These are phyloP conservation scores for Esteya vermicola DNA, from an alignment of 2,329 filamentous ascomycete species.

Conservation along the genomic window DNA sequence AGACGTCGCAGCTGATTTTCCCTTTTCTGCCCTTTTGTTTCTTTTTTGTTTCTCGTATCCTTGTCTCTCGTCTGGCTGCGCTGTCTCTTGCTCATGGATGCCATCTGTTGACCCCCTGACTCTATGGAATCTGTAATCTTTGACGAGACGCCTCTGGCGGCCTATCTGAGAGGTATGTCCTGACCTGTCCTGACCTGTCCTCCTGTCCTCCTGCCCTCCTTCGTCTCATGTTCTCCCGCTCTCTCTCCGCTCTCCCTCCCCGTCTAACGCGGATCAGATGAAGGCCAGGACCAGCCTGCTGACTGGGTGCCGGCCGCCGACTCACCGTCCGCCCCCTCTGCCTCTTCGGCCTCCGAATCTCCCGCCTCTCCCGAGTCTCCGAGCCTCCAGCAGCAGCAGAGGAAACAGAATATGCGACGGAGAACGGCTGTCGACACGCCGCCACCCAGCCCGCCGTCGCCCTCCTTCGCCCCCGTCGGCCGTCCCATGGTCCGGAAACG, in stretches of 20 bases:
- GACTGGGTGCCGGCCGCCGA: slow-evolving; percentile 29
- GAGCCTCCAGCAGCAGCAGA: slow-evolving; percentile 2
- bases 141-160: slow-evolving; percentile 75
- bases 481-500: slow-evolving; percentile 38
- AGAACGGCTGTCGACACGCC: slow-evolving; percentile 24
- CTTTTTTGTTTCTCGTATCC: no score
- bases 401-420: neutral
- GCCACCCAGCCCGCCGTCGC: slow-evolving; percentile 27
- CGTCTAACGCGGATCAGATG: slow-evolving; percentile 20
- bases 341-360: slow-evolving; percentile 3
- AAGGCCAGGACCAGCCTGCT: slow-evolving; percentile 33
- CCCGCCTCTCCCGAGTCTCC: slow-evolving; percentile 9
- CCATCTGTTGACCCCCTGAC: neutral
- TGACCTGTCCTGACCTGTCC: no score
- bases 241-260: neutral
- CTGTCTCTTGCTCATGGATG: neutral
- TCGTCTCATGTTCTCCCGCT: neutral
- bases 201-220: slow-evolving; percentile 4
- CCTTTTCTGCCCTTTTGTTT: neutral
- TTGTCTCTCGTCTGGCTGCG: neutral
- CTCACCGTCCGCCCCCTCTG: slow-evolving; percentile 13
- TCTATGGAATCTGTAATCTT: slow-evolving; percentile 78
- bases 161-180: slow-evolving; percentile 70
- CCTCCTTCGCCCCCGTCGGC: slow-evolving; percentile 42
- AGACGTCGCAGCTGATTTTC: no score